phyloP scores from a whole-genome alignment of 2,329 filamentous ascomycete genomes.

The Ceratocystis alfenasii region DNA sequence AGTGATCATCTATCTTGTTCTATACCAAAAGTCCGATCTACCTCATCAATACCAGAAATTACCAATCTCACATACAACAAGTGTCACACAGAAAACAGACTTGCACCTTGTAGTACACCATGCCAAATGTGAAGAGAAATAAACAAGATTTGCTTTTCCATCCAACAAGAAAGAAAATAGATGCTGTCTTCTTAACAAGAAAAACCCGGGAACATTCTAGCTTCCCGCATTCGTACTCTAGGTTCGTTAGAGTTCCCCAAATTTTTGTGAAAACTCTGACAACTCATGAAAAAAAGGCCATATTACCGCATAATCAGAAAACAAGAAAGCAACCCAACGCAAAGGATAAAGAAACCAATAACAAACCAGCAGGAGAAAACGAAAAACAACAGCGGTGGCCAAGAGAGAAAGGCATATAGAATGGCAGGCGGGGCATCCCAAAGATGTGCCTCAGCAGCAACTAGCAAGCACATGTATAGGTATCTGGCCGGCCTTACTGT shows the following conservation, averaged over 20 bases:
- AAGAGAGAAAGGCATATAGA: not conserved
- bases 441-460: no score
- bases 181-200: constrained; percentile 2
- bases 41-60: no score
- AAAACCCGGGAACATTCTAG: not conserved
- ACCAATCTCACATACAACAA: no score
- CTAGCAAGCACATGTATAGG: not conserved
- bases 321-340: constrained; percentile 6
- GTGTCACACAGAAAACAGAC: no score
- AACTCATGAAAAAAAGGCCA: constrained; percentile 13
- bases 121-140: constrained; percentile 4
- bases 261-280: constrained; percentile 10
- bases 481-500: not conserved
- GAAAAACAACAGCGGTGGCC: not conserved
- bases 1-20: no score
- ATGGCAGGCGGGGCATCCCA: not conserved
- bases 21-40: no score
- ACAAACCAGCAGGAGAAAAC: not conserved
- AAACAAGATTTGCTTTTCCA: constrained; percentile 8
- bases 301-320: constrained; percentile 14
- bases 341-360: not conserved
- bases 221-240: not conserved
- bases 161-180: not conserved
- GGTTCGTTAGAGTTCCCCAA: constrained; percentile 1
- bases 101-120: no score